phyloP scores from a whole-genome alignment of 1,284 basidiomycete species.

The Golubevia sp. region DNA sequence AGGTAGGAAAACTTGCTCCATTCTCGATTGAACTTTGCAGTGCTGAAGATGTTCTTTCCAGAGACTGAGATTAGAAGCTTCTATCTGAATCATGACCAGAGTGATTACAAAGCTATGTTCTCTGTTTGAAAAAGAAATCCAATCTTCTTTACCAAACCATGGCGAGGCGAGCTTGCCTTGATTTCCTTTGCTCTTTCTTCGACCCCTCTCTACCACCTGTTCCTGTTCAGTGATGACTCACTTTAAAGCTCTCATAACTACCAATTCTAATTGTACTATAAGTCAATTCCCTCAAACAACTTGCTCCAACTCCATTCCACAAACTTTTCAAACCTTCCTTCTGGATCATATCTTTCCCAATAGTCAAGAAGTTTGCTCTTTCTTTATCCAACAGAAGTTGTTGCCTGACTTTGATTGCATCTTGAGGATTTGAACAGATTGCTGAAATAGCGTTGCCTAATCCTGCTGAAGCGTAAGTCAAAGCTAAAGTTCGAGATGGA shows the following conservation, averaged over 20 bases:
- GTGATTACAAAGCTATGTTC: no score
- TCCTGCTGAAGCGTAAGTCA: slow-evolving; percentile 34
- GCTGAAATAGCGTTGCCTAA: slow-evolving; percentile 37
- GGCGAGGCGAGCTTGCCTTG: no score
- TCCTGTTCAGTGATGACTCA: not conserved
- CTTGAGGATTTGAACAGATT: slow-evolving; percentile 35
- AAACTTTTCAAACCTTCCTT: slow-evolving; percentile 24
- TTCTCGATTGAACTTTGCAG: no score
- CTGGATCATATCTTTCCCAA: slow-evolving; percentile 21
- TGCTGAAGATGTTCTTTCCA: no score
- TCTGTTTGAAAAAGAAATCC: no score
- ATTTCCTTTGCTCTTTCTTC: no score
- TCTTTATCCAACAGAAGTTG: slow-evolving; percentile 27
- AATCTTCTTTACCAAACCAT: no score
- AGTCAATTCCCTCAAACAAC: slow-evolving; percentile 33
- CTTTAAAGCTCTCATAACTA: slow-evolving; percentile 37
- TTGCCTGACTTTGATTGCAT: slow-evolving; percentile 45
- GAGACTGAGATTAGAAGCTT: no score
- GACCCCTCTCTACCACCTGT: not conserved
- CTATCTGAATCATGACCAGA: no score
- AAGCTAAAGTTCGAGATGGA: not conserved
- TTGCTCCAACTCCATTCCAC: slow-evolving; percentile 39
- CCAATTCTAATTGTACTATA: slow-evolving; percentile 44
- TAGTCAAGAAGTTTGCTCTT: slow-evolving; percentile 22
- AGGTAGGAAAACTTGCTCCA: no score